Evolutionary conservation across 1,284 basidiomycete genomes (phyloP).

Genomic region (Ganoderma lingzhi): DNA sequence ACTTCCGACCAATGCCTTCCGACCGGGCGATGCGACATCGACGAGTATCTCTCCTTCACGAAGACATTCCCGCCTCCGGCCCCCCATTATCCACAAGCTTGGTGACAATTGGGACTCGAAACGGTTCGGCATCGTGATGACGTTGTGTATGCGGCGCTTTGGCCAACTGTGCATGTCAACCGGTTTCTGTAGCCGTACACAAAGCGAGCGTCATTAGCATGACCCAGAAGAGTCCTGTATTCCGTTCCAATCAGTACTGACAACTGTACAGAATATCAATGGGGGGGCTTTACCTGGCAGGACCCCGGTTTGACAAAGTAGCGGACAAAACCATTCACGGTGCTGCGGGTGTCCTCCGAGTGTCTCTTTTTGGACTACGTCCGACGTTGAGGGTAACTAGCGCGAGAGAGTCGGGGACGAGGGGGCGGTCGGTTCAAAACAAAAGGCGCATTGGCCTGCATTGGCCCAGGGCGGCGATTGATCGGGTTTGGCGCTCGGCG

Average conservation of each 20-base stretch:
- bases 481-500: neutral
- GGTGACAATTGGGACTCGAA: neutral
- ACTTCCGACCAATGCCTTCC: neutral
- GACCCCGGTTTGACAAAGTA: neutral
- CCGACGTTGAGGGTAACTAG: neutral
- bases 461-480: neutral
- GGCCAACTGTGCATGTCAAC: neutral
- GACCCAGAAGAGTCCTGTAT: neutral
- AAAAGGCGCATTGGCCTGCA: neutral
- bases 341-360: neutral
- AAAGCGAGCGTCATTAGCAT: neutral
- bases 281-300: neutral
- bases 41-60: neutral
- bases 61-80: neutral
- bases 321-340: neutral
- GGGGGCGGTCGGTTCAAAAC: neutral
- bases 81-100: neutral
- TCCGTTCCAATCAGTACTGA: neutral
- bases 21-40: neutral
- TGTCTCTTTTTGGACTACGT: neutral
- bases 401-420: neutral
- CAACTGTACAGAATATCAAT: neutral
- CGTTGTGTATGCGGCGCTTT: neutral
- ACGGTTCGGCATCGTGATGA: neutral
- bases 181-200: neutral